phyloP scores from a whole-genome alignment of 2,329 filamentous ascomycete species.

The Colletotrichum eleusines region DNA sequence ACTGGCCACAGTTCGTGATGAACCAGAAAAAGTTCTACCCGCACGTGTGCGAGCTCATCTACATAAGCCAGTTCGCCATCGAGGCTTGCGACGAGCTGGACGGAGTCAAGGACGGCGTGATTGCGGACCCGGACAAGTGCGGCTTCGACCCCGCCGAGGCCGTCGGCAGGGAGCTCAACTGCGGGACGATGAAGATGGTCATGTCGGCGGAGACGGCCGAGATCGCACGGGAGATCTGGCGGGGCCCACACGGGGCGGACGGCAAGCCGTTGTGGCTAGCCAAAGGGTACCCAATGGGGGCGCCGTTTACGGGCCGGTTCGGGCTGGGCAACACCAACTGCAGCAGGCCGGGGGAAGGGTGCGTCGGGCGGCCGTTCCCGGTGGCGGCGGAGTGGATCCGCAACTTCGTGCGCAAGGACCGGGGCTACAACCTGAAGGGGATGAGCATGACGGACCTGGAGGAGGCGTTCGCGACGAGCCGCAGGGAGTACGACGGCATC shows the following conservation, averaged over 20 bases:
- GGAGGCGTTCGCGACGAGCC: slow-evolving; percentile 25
- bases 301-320: slow-evolving; percentile 38
- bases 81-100: slow-evolving; percentile 40
- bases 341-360: slow-evolving; percentile 14
- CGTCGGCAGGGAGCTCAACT: slow-evolving; percentile 40
- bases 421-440: slow-evolving; percentile 18
- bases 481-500: slow-evolving; percentile 41
- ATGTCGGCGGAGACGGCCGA: slow-evolving; percentile 35
- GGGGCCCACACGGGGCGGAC: slow-evolving; percentile 22
- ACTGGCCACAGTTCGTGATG: slow-evolving; percentile 42
- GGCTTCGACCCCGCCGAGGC: slow-evolving; percentile 45
- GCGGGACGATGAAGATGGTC: slow-evolving; percentile 45
- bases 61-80: slow-evolving; percentile 46
- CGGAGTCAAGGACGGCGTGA: slow-evolving; percentile 36
- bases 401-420: slow-evolving; percentile 34
- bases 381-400: slow-evolving; percentile 41
- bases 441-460: slow-evolving; percentile 30
- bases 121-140: slow-evolving; percentile 35
- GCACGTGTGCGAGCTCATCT: slow-evolving; percentile 45
- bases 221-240: slow-evolving; percentile 36
- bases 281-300: slow-evolving; percentile 29
- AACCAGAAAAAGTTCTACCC: slow-evolving; percentile 33
- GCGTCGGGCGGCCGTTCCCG: slow-evolving; percentile 32
- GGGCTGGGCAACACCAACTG: slow-evolving; percentile 39
- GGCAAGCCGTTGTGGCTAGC: slow-evolving; percentile 31